Evolutionary conservation across 176 grass and related monocot genomes (phyloP), one percentile per base, ranked within the genome.

Genomic region (Urochloa ruziziensis): DNA sequence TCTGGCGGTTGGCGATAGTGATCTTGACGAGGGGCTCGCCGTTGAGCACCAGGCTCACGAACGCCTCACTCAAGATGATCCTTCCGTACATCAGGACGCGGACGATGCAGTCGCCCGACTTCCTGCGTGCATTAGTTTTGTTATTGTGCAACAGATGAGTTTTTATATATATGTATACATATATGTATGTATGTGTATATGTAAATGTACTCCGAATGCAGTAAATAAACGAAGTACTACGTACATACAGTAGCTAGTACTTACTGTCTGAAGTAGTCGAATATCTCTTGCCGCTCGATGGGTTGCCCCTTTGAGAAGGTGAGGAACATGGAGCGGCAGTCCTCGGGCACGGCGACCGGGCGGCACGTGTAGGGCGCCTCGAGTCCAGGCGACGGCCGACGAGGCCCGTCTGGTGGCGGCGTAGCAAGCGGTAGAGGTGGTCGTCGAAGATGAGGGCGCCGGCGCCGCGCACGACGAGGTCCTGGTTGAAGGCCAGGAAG

Each of bases 261-360:
- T 73, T 80, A 94, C 92, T 90, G n/a, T 4, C 35, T 90, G 64
- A 94, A 97, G 67, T 97, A 86, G 46, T 87, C 67, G 4, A 75
- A 78, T 18, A 97, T 94, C 43, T 94, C 87, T 4, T 88, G 85
- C 18, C 87, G 74, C 2, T 36, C 65, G 3, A 92, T 47, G 12
- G 91, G 58, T 17, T 86, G 57, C 3, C 91, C 94, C 49, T 42
- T 72, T 0, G 89, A 86, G 65, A 94, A 91, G 27, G 91, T 94
- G 18, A 94, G 61, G 79, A 97, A 91, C 89, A 94, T 90, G 27
- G 91, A 90, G 17, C 91, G 80, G 51, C 23, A 66, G 86, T 94
- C 90, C 73, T 87, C 92, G 0, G 78, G 21, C 53, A 86, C 68
- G 0, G 36, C 40, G 5, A 39, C 24, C 1, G 16, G 32, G 0